Evolutionary conservation across 441 rosid species (phyloP).

Genomic region (Gossypium schwendimanii): DNA sequence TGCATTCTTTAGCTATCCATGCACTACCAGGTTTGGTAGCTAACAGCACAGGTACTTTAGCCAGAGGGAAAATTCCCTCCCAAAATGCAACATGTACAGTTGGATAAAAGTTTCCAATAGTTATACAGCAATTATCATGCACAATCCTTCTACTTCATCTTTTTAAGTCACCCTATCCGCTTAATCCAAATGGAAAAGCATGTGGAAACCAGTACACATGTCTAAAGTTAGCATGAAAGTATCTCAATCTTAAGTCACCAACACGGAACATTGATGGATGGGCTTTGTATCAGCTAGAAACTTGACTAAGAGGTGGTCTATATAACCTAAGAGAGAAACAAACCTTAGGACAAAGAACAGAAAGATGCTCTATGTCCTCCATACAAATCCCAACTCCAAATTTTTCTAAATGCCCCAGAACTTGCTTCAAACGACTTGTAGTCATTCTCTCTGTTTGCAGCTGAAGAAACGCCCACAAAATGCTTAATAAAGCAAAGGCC

Average conservation of each 20-base stretch:
- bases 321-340: conserved; percentile 7
- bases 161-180: background rate
- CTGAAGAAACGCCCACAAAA: conserved; percentile 43
- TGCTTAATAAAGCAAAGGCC: conserved; percentile 61
- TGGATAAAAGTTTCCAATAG: background rate
- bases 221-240: background rate
- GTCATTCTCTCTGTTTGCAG: conserved; percentile 34
- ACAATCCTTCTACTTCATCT: background rate
- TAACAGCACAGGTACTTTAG: background rate
- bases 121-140: background rate
- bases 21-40: background rate
- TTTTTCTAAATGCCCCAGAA: conserved; percentile 39
- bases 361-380: conserved; percentile 62
- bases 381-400: conserved; percentile 43
- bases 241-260: background rate
- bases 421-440: conserved; percentile 35
- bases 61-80: background rate
- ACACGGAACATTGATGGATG: background rate
- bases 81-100: background rate
- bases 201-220: background rate
- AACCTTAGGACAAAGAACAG: conserved; percentile 73
- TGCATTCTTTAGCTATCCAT: no score
- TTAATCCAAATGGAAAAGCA: background rate
- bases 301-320: background rate
- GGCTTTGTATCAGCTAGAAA: background rate